Base-by-base conservation (phyloP, 163 green algal species). In the Scenedesmus sp. region DNA sequence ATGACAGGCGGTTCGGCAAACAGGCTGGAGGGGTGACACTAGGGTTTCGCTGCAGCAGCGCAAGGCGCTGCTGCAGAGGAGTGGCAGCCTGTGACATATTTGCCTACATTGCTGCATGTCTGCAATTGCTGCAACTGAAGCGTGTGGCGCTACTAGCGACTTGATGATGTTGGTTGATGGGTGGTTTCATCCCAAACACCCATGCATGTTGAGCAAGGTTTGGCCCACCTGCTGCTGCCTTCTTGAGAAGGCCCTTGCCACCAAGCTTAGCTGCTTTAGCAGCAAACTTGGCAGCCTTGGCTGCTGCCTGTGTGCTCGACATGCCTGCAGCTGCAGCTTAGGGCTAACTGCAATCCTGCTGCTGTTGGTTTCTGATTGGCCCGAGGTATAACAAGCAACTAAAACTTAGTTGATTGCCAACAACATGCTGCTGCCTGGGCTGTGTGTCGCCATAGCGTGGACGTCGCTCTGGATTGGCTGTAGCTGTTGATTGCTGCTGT, bases 221-320 rank as follows among this genome's bases (percentile, higher is more conserved):
- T 59, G 52, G 3, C 87, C 18, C 23, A 91, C 87, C 87, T 87
- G 76, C 87, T 79, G 87, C 87, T 62, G 87, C 87, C 76, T 91
- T 91, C 56, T 91, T 91, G 57, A 91, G 83, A 12, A 87, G 9
- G 16, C 23, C 87, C 87, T 91, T 91, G 87, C 87, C 76, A n/a
- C 87, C 87, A 54, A 91, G 87, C 87, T 91, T 91, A 5, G 87
- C 87, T n/a, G 87, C 87, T 26, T 91, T 91, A 1, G 81, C 87
- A 46, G 76, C 76, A 9, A 91, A 66, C 59, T 91, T 81, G 26
- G 87, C 87, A 56, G 77, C 54, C 56, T 91, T 91, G 23, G 54
- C 16, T 46, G 74, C 81, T 34, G 56, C 46, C 3, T 66, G 10
- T 77, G 74, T 59, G 55, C 74, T 79, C 60, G 87, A 56, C 87